Evolutionary conservation across 2,329 filamentous ascomycete genomes (phyloP).

Genomic region (Rutstroemia sp.): DNA sequence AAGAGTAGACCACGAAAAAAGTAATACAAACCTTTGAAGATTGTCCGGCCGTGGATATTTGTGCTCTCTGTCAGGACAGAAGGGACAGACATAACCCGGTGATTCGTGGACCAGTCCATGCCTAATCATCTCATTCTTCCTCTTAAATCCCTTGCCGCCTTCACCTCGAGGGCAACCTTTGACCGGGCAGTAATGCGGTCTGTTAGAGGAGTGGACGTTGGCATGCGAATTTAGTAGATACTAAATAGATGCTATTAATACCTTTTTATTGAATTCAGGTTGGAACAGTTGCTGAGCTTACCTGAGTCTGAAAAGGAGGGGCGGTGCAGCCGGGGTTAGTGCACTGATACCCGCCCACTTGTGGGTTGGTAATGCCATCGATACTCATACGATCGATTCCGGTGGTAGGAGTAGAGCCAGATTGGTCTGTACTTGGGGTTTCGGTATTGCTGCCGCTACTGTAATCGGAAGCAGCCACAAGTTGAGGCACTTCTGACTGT

Average conservation of each 20-base stretch:
- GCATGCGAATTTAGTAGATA: constrained; percentile 73
- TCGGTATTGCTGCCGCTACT: constrained; percentile 33
- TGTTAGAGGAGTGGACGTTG: constrained; percentile 59
- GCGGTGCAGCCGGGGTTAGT: constrained; percentile 58
- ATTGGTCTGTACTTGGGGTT: constrained; percentile 40
- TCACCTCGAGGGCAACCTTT: constrained; percentile 55
- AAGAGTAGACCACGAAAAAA: no score
- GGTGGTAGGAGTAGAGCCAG: constrained; percentile 36
- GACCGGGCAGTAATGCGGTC: constrained; percentile 60
- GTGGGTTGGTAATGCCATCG: constrained; percentile 49
- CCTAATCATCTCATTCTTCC: constrained; percentile 67
- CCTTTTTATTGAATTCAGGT: background rate
- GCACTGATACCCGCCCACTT: constrained; percentile 50
- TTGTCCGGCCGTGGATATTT: constrained; percentile 95
- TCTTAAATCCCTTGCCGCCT: constrained; percentile 61
- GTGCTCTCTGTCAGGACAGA: constrained; percentile 89
- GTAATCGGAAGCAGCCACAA: constrained; percentile 22
- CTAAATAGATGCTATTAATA: constrained; percentile 27
- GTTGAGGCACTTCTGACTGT: constrained; percentile 20
- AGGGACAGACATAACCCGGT: constrained; percentile 92
- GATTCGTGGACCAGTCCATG: constrained; percentile 87
- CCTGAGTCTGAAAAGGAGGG: constrained; percentile 68
- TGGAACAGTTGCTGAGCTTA: constrained; percentile 25
- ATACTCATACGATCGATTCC: constrained; percentile 50
- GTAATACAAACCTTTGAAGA: constrained; percentile 66